phyloP scores from a whole-genome alignment of 1,284 basidiomycete genomes.

The Cerrena zonata region DNA sequence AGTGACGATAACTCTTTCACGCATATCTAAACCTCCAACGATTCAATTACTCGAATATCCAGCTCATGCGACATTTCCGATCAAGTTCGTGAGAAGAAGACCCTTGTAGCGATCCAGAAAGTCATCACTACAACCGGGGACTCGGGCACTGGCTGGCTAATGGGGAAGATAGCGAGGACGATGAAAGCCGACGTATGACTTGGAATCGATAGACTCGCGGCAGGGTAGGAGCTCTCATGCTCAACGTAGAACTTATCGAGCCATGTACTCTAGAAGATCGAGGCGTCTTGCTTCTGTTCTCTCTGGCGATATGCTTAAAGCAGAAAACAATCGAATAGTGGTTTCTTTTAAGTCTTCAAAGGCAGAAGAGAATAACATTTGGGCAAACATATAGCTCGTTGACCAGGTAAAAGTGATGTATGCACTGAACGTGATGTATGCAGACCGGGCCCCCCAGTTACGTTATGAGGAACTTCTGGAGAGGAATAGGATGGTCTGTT shows the following conservation, averaged over 20 bases:
- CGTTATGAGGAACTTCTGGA: too few relatives aligned
- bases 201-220: conserved; percentile 42
- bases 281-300: conserved; percentile 82
- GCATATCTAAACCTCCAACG: conserved; percentile 24
- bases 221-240: conserved; percentile 44
- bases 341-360: conserved; percentile 62
- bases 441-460: too few relatives aligned
- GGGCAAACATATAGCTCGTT: conserved; percentile 81
- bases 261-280: conserved; percentile 66
- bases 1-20: too few relatives aligned
- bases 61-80: conserved; percentile 71
- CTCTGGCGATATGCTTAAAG: conserved; percentile 85
- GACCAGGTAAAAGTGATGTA: conserved; percentile 83
- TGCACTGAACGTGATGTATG: conserved; percentile 80
- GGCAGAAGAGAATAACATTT: conserved; percentile 63
- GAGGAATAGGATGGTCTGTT: conserved; percentile 89
- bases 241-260: conserved; percentile 56
- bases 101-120: conserved; percentile 67
- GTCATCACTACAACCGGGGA: conserved; percentile 68
- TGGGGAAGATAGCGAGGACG: conserved; percentile 72
- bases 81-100: conserved; percentile 54
- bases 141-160: conserved; percentile 67
- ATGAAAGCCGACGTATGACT: conserved; percentile 44
- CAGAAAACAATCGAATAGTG: conserved; percentile 86
- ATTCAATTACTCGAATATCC: conserved; percentile 57